Conservation (phyloP, 768 basidiomycete genomes). For the Hydnum rufescens region DNA sequence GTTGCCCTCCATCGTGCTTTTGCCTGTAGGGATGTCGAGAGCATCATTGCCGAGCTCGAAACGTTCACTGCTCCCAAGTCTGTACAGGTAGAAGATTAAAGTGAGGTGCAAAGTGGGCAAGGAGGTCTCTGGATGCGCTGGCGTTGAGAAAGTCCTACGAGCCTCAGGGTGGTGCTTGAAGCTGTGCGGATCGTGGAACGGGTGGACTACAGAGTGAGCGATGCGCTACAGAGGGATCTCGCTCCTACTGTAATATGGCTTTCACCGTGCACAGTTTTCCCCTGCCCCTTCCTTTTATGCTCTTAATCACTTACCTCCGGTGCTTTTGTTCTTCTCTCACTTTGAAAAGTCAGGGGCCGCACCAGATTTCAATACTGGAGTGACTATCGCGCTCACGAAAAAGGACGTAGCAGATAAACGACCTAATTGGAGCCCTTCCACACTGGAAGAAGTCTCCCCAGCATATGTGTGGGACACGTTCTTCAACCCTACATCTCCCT, state of each 20-base stretch:
- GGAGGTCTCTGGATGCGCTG: slow-evolving; percentile 40
- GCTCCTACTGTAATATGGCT: slow-evolving; percentile 71
- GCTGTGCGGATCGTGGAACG: slow-evolving; percentile 44
- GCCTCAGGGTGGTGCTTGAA: slow-evolving; percentile 70
- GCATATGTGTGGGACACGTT: too few species aligned
- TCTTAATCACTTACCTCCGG: slow-evolving; percentile 10
- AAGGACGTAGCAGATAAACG: too few species aligned
- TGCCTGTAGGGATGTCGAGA: slow-evolving; percentile 43
- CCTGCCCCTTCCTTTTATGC: slow-evolving; percentile 6
- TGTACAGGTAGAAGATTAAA: too few species aligned
- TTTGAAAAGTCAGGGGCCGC: too few species aligned
- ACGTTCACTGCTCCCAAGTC: too few species aligned
- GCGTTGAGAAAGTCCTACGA: slow-evolving; percentile 70
- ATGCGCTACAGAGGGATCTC: slow-evolving; percentile 72
- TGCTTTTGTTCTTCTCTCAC: slow-evolving; percentile 44
- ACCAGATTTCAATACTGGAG: too few species aligned
- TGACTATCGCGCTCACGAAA: too few species aligned
- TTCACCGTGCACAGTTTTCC: slow-evolving; percentile 36
- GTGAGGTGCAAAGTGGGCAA: slow-evolving; percentile 53
- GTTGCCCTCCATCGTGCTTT: too few species aligned
- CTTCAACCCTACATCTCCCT: slow-evolving; percentile 13
- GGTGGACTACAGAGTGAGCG: too few species aligned
- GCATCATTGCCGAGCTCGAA: too few species aligned
- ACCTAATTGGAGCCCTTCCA: too few species aligned
- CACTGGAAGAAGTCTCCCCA: slow-evolving; percentile 35